These are phyloP conservation scores for Russula virescens DNA, from an alignment of 768 basidiomycete genomes.

Conservation along the genomic window DNA sequence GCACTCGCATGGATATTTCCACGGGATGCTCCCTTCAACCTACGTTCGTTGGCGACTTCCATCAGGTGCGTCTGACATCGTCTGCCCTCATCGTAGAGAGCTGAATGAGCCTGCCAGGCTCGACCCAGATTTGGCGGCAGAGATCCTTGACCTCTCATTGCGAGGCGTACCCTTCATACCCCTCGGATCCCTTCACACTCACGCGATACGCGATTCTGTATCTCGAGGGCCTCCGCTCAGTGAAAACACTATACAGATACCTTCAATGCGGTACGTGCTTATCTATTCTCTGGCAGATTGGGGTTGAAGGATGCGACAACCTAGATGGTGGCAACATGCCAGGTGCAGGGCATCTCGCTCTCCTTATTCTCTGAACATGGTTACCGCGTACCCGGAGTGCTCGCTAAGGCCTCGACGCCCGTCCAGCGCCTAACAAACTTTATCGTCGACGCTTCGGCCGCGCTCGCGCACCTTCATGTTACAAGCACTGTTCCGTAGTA, in stretches of 20 bases:
- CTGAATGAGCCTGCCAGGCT: not conserved
- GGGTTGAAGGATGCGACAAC: too few relatives aligned
- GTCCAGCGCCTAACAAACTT: constrained; percentile 50
- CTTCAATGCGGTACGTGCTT: too few relatives aligned
- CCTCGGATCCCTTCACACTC: constrained; percentile 30
- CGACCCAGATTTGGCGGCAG: constrained; percentile 39
- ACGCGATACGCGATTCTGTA: constrained; percentile 40
- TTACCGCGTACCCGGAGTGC: constrained; percentile 39
- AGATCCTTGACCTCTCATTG: too few relatives aligned
- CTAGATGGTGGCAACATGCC: too few relatives aligned
- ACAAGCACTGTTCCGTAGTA: too few relatives aligned
- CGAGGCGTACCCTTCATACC: constrained; percentile 44
- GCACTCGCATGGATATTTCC: constrained; percentile 43
- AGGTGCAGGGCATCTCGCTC: constrained; percentile 45
- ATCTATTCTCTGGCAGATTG: too few relatives aligned
- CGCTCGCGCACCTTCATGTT: too few relatives aligned
- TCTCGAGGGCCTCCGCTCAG: constrained; percentile 46
- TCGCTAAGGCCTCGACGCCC: constrained; percentile 35
- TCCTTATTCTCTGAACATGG: constrained; percentile 41
- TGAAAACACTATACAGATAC: constrained; percentile 49
- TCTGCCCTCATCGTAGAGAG: not conserved
- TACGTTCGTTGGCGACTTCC: constrained; percentile 47
- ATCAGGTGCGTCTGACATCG: too few relatives aligned
- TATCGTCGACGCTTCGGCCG: constrained; percentile 44
- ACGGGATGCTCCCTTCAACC: too few relatives aligned